Percentiles rank a stretch among this genome's conserved stretches.
Conservation (phyloP, 2,329 filamentous ascomycete species). For the Coniella vitis region DNA sequence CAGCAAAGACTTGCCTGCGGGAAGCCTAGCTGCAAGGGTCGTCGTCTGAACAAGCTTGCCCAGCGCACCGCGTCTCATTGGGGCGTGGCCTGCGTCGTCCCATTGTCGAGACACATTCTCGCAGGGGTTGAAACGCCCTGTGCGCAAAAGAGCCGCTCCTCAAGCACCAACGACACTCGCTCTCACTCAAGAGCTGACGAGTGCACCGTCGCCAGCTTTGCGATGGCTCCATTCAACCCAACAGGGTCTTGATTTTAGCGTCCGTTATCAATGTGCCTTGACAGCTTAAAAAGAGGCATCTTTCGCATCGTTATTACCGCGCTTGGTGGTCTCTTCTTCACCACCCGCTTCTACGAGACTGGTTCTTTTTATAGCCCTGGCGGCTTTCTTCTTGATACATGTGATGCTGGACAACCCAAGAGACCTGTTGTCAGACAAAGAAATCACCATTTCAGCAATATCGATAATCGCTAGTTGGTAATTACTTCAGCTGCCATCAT, state of each 20-base stretch:
- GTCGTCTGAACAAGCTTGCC: not conserved
- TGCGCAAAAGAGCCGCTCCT: not conserved
- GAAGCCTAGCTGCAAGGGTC: too few species aligned
- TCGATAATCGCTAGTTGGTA: not conserved
- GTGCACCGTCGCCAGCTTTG: not conserved
- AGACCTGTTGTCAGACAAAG: too few species aligned
- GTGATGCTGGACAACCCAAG: slow-evolving; percentile 4
- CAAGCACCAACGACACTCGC: not conserved
- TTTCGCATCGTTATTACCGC: not conserved
- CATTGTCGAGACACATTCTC: slow-evolving; percentile 8
- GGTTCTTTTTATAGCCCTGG: not conserved
- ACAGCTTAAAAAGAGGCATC: not conserved
- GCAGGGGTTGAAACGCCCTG: slow-evolving; percentile 5
- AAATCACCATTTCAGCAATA: too few species aligned
- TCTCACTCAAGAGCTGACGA: slow-evolving; percentile 1
- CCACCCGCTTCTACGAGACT: not conserved
- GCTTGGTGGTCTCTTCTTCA: not conserved
- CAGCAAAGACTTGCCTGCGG: too few species aligned
- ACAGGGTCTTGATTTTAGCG: not conserved
- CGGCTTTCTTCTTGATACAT: not conserved
- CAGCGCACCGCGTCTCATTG: not conserved
- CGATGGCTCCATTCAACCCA: not conserved
- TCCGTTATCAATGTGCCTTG: not conserved
- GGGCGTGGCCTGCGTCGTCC: slow-evolving; percentile 8
- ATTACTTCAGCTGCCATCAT: slow-evolving; percentile 1